These are phyloP conservation scores for Talaromyces sp. DNA, from an alignment of 2,329 filamentous ascomycete genomes.

Conservation along the genomic window DNA sequence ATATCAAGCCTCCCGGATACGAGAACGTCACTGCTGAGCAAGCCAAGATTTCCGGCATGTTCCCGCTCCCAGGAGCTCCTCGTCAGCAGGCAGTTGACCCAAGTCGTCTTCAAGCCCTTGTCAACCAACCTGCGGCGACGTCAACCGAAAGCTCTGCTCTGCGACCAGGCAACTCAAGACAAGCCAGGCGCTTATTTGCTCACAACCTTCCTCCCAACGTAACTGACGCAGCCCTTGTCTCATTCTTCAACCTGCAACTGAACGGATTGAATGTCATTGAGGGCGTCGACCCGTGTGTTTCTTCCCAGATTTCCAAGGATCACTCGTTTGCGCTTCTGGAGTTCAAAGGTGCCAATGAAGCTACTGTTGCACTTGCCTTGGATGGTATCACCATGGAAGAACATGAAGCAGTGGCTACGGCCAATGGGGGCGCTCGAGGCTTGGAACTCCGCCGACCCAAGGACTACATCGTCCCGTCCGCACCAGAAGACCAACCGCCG, in stretches of 20 bases:
- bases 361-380: constrained; percentile 84
- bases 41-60: constrained; percentile 98
- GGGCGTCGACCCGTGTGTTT: constrained; percentile 76
- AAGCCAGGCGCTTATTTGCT: constrained; percentile 86
- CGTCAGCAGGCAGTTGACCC: constrained; percentile 95
- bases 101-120: constrained; percentile 88
- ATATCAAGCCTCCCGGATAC: constrained; percentile 97
- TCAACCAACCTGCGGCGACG: constrained; percentile 74
- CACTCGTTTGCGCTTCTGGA: constrained; percentile 80
- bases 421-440: constrained; percentile 53
- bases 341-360: constrained; percentile 81
- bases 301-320: constrained; percentile 77
- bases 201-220: constrained; percentile 72
- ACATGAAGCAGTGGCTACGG: constrained; percentile 55
- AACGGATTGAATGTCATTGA: constrained; percentile 94
- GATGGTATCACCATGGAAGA: constrained; percentile 87
- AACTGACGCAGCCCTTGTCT: constrained; percentile 71
- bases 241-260: constrained; percentile 94
- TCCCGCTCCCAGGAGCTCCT: constrained; percentile 91
- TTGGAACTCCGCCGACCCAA: constrained; percentile 83
- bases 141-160: constrained; percentile 70
- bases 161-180: constrained; percentile 87
- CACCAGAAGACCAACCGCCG: constrained; percentile 66
- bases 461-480: constrained; percentile 83
- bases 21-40: constrained; percentile 98